These are phyloP conservation scores for Tolypocladium album DNA, from an alignment of 2,329 filamentous ascomycete genomes.

Conservation along the genomic window DNA sequence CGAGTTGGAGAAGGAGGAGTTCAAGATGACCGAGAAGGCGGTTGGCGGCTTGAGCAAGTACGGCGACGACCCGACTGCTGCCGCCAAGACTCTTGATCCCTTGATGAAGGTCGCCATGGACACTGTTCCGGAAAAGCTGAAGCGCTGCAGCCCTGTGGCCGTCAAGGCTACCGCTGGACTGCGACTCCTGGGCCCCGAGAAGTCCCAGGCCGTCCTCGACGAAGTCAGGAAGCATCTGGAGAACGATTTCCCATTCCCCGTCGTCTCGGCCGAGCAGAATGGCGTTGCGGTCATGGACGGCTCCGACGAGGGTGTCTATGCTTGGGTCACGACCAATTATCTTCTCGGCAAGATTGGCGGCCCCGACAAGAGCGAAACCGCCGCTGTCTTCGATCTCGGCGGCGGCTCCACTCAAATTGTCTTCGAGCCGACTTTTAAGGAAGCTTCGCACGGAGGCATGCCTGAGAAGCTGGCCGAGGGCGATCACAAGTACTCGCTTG, in stretches of 20 bases:
- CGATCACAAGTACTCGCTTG: slow-evolving; percentile 90
- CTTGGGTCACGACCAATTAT: slow-evolving; percentile 99
- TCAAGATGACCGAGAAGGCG: slow-evolving; percentile 85
- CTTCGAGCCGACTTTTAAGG: slow-evolving; percentile 89
- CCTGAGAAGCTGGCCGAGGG: slow-evolving; percentile 77
- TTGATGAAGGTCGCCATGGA: slow-evolving; percentile 80
- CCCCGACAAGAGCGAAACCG: slow-evolving; percentile 80
- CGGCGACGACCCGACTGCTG: slow-evolving; percentile 72
- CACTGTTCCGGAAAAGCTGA: slow-evolving; percentile 77
- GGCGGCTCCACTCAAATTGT: slow-evolving; percentile 98
- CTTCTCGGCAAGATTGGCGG: slow-evolving; percentile 94
- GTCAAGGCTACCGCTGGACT: slow-evolving; percentile 96
- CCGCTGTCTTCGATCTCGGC: slow-evolving; percentile 90
- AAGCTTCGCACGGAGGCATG: slow-evolving; percentile 62
- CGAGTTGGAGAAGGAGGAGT: slow-evolving; percentile 84
- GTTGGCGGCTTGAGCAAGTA: slow-evolving; percentile 81
- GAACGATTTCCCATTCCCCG: slow-evolving; percentile 85
- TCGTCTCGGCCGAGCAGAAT: slow-evolving; percentile 73
- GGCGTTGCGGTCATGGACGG: slow-evolving; percentile 97
- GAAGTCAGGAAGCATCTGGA: slow-evolving; percentile 79
- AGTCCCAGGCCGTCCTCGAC: slow-evolving; percentile 73
- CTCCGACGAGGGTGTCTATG: slow-evolving; percentile 92
- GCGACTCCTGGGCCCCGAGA: slow-evolving; percentile 71
- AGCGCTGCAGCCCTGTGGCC: slow-evolving; percentile 87
- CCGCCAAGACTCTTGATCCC: slow-evolving; percentile 79